These are phyloP conservation scores for Ganoderma lingzhi DNA, from an alignment of 1,284 basidiomycete species.

Conservation along the genomic window DNA sequence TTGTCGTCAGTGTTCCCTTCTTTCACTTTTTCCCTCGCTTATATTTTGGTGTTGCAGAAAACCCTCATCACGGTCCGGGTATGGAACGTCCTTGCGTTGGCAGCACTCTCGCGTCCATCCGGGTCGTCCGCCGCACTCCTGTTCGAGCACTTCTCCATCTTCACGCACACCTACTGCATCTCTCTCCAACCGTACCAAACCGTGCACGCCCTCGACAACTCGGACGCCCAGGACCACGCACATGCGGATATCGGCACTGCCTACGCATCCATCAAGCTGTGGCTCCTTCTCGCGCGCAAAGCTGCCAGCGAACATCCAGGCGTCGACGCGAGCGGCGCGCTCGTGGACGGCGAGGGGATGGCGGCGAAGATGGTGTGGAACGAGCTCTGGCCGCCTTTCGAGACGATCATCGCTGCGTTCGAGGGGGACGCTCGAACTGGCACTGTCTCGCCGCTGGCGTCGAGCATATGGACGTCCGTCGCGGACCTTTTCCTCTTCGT, in stretches of 20 bases:
- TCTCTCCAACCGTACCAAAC: constrained; percentile 44
- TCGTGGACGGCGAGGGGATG: constrained; percentile 43
- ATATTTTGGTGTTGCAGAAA: constrained; percentile 45
- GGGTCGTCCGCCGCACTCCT: constrained; percentile 51
- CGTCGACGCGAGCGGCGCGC: constrained; percentile 12
- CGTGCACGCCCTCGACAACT: constrained; percentile 36
- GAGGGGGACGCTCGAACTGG: constrained; percentile 55
- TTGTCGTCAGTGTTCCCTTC: constrained; percentile 30
- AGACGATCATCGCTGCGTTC: constrained; percentile 57
- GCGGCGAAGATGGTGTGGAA: constrained; percentile 66
- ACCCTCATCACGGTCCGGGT: constrained; percentile 54
- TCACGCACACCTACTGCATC: constrained; percentile 55
- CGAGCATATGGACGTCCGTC: constrained; percentile 64
- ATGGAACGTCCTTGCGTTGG: constrained; percentile 70
- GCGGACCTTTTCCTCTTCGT: constrained; percentile 73
- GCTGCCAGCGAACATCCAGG: constrained; percentile 29
- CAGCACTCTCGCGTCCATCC: constrained; percentile 54
- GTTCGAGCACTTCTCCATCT: constrained; percentile 57
- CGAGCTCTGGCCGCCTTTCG: constrained; percentile 76
- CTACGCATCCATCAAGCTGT: constrained; percentile 72
- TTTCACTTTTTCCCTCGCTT: constrained; percentile 8
- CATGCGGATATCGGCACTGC: constrained; percentile 70
- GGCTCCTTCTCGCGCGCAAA: constrained; percentile 65
- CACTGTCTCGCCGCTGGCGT: constrained; percentile 59
- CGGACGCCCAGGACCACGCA: constrained; percentile 45